Conservation (phyloP, 2,329 filamentous ascomycete species). For the Berkeleyomyces basicola region DNA sequence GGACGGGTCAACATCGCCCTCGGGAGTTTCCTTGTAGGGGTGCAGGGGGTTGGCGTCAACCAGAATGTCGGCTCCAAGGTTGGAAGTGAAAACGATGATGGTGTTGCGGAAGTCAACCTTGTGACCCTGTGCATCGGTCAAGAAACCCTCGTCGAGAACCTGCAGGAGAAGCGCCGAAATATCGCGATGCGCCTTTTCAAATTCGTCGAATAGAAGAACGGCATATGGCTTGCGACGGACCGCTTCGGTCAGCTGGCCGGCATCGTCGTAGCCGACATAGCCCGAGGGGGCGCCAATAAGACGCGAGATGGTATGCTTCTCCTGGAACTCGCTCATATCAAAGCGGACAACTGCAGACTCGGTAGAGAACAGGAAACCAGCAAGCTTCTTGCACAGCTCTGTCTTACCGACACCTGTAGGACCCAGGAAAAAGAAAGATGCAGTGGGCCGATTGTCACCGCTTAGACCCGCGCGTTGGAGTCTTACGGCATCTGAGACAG, state of each 20-base stretch:
- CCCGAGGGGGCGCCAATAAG: slow-evolving; percentile 87
- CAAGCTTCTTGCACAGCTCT: slow-evolving; percentile 91
- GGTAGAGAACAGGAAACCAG: slow-evolving; percentile 81
- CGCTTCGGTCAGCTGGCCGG: slow-evolving; percentile 88
- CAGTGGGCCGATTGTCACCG: slow-evolving; percentile 78
- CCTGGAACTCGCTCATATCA: slow-evolving; percentile 96
- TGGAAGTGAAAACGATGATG: slow-evolving; percentile 89
- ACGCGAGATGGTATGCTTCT: slow-evolving; percentile 88
- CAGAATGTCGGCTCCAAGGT: slow-evolving; percentile 82
- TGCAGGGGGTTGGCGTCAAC: slow-evolving; percentile 55
- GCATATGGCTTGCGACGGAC: slow-evolving; percentile 91
- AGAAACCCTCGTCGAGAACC: slow-evolving; percentile 87
- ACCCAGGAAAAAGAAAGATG: slow-evolving; percentile 94
- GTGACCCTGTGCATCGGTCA: slow-evolving; percentile 89
- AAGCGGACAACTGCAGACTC: slow-evolving; percentile 83
- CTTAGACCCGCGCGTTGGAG: slow-evolving; percentile 86
- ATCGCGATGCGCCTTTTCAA: slow-evolving; percentile 92
- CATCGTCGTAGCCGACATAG: slow-evolving; percentile 93
- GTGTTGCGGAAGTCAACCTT: slow-evolving; percentile 96
- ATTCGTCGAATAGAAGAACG: slow-evolving; percentile 89
- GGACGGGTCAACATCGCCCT: slow-evolving; percentile 54
- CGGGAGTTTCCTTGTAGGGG: slow-evolving; percentile 42
- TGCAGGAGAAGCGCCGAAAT: slow-evolving; percentile 85
- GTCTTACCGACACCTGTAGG: slow-evolving; percentile 96
- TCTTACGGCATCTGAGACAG: slow-evolving; percentile 82